phyloP scores from a whole-genome alignment of 352 stramenopile species.

The Peronospora farinosa region DNA sequence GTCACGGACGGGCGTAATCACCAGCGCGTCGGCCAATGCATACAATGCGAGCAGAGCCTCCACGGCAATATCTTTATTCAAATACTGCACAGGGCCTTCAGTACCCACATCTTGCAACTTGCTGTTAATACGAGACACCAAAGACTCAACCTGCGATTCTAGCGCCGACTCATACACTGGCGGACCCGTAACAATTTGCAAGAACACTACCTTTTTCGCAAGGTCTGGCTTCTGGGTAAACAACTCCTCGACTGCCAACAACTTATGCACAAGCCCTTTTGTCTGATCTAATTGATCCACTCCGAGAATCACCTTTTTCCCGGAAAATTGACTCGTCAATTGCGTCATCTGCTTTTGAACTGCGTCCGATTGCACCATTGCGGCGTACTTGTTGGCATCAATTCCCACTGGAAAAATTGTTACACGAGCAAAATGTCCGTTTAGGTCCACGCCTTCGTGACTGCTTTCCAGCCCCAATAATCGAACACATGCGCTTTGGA shows the following conservation, averaged over 20 bases:
- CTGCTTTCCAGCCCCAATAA: constrained; percentile 84
- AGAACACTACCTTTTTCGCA: constrained; percentile 90
- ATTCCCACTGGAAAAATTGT: constrained; percentile 86
- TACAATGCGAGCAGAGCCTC: constrained; percentile 88
- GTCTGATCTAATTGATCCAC: constrained; percentile 84
- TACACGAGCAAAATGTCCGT: constrained; percentile 84
- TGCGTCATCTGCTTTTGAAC: constrained; percentile 64
- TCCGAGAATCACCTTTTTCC: constrained; percentile 78
- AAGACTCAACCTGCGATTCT: constrained; percentile 80
- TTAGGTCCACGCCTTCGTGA: constrained; percentile 84
- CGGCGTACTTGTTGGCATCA: constrained; percentile 74
- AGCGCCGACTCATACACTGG: constrained; percentile 56
- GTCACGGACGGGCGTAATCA: constrained; percentile 84
- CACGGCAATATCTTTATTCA: constrained; percentile 83
- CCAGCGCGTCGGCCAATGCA: constrained; percentile 68
- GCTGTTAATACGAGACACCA: constrained; percentile 89
- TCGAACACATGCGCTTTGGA: constrained; percentile 79
- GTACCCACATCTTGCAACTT: constrained; percentile 86
- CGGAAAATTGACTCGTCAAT: constrained; percentile 61
- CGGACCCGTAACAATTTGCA: constrained; percentile 87
- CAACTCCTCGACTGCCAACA: constrained; percentile 86
- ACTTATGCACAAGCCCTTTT: constrained; percentile 87
- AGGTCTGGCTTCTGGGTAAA: constrained; percentile 86
- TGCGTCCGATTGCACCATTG: constrained; percentile 46
- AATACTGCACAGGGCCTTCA: constrained; percentile 85